Evolutionary conservation across 768 basidiomycete genomes (phyloP), one percentile per base, ranked within the genome.

Genomic region (Lactarius hatsudake): DNA sequence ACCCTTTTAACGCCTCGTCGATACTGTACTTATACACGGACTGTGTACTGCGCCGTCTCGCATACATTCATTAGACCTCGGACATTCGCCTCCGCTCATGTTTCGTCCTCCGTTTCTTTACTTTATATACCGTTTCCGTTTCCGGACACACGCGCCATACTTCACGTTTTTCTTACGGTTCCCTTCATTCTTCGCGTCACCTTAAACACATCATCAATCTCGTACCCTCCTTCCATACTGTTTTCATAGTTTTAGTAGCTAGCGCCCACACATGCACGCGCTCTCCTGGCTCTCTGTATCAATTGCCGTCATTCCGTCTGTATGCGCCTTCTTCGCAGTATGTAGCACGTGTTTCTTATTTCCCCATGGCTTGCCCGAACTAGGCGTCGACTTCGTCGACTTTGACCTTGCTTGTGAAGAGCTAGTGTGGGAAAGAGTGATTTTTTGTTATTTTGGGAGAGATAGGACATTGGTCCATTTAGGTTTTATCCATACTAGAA

Each of bases 11-110:
- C 20, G 12, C 9, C 20, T 7, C 34, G 7, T 26, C 34, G 55
- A 36, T 23, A 40, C 55, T 51, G 43, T 68, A 60, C 53, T 45
- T n/a, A 42, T 62, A 59, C n/a, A 26, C n/a, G n/a, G 32, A 59
- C 7, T 7, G 20, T 56, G 55, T 57, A 51, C 26, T 30, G 26
- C 23, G 43, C 38, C 20, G 10, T 48, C 51, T 62, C 30, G 36
- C 43, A 56, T 61, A 60, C 34, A 61, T 56, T 48, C 18, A 61
- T 38, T 62, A 48, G 64, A 54, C 38, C 7, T 17, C 18, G 28
- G n/a, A 32, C 38, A 3, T 51, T 17, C 26, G 34, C 26, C 20
- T 51, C 55, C 30, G 18, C 18, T 23, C n/a, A 42, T 53, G 20
- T 53, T 42, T n/a, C 36, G 32, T 18, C 38, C 30, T 36, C 34